These are phyloP conservation scores for Pseudogymnoascus sp. DNA, from an alignment of 2,329 filamentous ascomycete genomes.

Conservation along the genomic window DNA sequence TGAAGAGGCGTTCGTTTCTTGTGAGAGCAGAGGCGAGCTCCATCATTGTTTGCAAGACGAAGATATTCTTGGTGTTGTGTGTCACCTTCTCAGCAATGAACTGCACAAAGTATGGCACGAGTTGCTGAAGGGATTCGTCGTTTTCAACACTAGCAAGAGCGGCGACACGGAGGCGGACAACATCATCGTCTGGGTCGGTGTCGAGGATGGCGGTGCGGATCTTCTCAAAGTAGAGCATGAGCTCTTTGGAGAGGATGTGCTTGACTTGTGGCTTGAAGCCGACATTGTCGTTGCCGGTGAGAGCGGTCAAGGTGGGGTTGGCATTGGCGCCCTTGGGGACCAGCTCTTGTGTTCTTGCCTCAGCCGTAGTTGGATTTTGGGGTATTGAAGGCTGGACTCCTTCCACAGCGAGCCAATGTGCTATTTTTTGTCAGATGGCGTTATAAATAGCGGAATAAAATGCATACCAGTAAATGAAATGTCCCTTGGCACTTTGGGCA, in stretches of 20 bases:
- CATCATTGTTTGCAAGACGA: slow-evolving; percentile 87
- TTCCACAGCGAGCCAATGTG: slow-evolving; percentile 96
- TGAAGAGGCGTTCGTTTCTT: slow-evolving; percentile 71
- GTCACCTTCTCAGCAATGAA: slow-evolving; percentile 96
- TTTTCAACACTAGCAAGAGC: slow-evolving; percentile 78
- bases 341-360: slow-evolving; percentile 76
- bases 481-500: slow-evolving; percentile 91
- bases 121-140: slow-evolving; percentile 88
- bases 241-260: slow-evolving; percentile 90
- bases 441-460: not conserved
- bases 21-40: slow-evolving; percentile 78
- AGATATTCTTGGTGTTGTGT: slow-evolving; percentile 82
- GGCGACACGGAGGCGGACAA: slow-evolving; percentile 65
- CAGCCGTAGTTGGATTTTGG: slow-evolving; percentile 84
- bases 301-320: slow-evolving; percentile 74
- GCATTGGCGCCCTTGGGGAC: slow-evolving; percentile 84
- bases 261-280: slow-evolving; percentile 86
- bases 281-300: slow-evolving; percentile 75
- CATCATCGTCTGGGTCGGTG: slow-evolving; percentile 73
- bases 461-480: slow-evolving; percentile 76
- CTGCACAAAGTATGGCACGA: slow-evolving; percentile 92
- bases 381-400: slow-evolving; percentile 94
- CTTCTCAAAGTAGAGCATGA: slow-evolving; percentile 95
- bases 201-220: slow-evolving; percentile 84
- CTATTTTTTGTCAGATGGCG: slow-evolving; percentile 37